These are phyloP conservation scores for Komagataea norvegica DNA, from an alignment of 1,139 yeast species.

Conservation along the genomic window DNA sequence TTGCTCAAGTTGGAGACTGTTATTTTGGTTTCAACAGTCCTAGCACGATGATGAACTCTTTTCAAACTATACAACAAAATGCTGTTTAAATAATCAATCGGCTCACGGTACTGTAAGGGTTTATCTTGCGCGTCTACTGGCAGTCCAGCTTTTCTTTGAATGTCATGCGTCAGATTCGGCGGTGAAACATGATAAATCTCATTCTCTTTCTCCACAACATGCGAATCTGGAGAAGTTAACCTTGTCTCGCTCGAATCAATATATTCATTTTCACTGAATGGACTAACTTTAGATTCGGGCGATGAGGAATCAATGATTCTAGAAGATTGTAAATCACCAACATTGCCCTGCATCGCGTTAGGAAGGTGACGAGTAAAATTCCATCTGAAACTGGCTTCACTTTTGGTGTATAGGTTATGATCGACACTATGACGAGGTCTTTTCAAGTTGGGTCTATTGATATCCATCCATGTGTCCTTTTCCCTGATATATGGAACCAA, in stretches of 20 bases:
- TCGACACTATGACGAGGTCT: conserved; percentile 30
- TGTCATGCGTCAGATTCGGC: conserved; percentile 6
- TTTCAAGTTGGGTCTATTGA: conserved; percentile 23
- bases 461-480: conserved; percentile 30
- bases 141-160: background rate
- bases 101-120: background rate
- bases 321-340: conserved; percentile 3
- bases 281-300: conserved; percentile 13
- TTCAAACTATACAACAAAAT: conserved; percentile 37
- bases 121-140: no score
- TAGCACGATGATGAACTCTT: conserved; percentile 47
- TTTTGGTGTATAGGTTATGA: conserved; percentile 26
- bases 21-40: conserved; percentile 39
- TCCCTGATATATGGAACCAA: conserved; percentile 27
- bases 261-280: conserved; percentile 8
- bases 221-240: conserved; percentile 16
- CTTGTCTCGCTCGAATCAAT: conserved; percentile 16
- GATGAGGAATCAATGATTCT: conserved; percentile 10
- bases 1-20: conserved; percentile 40
- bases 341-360: background rate
- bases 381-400: conserved; percentile 24
- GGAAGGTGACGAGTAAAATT: conserved; percentile 15
- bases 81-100: conserved; percentile 33
- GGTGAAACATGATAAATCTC: background rate
- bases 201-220: background rate